phyloP scores from a whole-genome alignment of 352 stramenopile genomes.

The Phytophthora sp. region DNA sequence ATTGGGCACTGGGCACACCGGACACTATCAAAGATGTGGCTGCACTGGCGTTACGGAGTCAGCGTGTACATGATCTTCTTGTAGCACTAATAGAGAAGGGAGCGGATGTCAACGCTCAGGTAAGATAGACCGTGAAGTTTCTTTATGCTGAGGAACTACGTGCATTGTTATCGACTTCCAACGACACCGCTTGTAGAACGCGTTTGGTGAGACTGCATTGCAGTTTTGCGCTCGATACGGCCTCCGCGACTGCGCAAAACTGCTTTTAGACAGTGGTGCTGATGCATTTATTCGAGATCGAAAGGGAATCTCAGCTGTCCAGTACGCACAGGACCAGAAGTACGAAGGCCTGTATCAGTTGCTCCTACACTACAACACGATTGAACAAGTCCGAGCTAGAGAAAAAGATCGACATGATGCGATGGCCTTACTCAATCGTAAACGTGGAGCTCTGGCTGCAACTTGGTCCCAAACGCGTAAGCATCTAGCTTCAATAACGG shows the following conservation, averaged over 20 bases:
- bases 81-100: slow-evolving; percentile 38
- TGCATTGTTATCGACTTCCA: background rate
- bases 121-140: slow-evolving; percentile 13
- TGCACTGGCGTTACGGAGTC: slow-evolving; percentile 35
- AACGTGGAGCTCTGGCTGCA: slow-evolving; percentile 47
- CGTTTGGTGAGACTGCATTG: slow-evolving; percentile 63
- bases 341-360: slow-evolving; percentile 44
- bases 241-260: slow-evolving; percentile 56
- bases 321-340: slow-evolving; percentile 42
- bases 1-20: slow-evolving; percentile 35
- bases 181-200: slow-evolving; percentile 46
- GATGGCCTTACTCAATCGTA: slow-evolving; percentile 39
- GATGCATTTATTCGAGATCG: slow-evolving; percentile 43
- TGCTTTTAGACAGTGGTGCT: slow-evolving; percentile 53
- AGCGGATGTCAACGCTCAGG: slow-evolving; percentile 59
- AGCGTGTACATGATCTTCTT: slow-evolving; percentile 50
- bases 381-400: slow-evolving; percentile 42
- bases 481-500: background rate
- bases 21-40: slow-evolving; percentile 38
- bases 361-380: slow-evolving; percentile 48
- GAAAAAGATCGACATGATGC: slow-evolving; percentile 37
- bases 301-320: slow-evolving; percentile 43
- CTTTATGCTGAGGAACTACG: too few species aligned
- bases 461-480: slow-evolving; percentile 65
- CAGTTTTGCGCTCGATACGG: slow-evolving; percentile 61